Percentiles rank a stretch among this genome's conserved stretches.
Conservation (phyloP, 1,284 basidiomycete genomes). For the Irpex sp. region DNA sequence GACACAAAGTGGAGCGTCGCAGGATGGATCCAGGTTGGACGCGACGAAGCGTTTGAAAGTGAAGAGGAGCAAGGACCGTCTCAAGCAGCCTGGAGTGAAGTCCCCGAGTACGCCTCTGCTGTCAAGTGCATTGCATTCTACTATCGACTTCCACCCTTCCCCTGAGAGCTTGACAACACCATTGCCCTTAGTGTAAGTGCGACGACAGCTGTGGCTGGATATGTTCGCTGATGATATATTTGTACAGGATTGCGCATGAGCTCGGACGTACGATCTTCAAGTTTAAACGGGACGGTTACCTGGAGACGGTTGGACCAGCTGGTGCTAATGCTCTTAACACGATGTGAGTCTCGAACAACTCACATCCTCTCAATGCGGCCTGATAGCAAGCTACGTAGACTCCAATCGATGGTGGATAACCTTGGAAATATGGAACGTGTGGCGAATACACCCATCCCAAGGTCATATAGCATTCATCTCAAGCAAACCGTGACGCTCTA, state of each 20-base stretch:
- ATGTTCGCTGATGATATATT: conserved; percentile 15
- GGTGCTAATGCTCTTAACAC: conserved; percentile 75
- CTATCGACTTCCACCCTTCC: conserved; percentile 58
- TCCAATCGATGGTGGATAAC: conserved; percentile 80
- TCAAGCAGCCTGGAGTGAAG: conserved; percentile 21
- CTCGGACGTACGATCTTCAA: conserved; percentile 64
- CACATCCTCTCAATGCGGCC: not conserved
- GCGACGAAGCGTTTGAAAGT: conserved; percentile 66
- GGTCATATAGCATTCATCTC: conserved; percentile 82
- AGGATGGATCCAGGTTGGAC: conserved; percentile 34
- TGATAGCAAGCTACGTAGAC: conserved; percentile 31
- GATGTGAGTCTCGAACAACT: conserved; percentile 30
- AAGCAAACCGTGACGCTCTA: conserved; percentile 92
- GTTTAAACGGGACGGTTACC: conserved; percentile 73
- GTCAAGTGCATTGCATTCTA: conserved; percentile 39
- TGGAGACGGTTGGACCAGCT: conserved; percentile 84
- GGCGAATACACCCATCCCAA: conserved; percentile 78
- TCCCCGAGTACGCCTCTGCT: conserved; percentile 55
- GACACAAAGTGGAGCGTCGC: not conserved
- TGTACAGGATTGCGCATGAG: conserved; percentile 72
- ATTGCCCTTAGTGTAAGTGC: conserved; percentile 67
- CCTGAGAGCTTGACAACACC: conserved; percentile 58
- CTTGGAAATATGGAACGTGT: conserved; percentile 84
- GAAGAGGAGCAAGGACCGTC: conserved; percentile 61
- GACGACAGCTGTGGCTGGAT: conserved; percentile 6